Percentiles rank a stretch among this genome's conserved stretches.
Conservation (phyloP, 2,329 filamentous ascomycete genomes). For the Ophidiomyces ophidiicola region DNA sequence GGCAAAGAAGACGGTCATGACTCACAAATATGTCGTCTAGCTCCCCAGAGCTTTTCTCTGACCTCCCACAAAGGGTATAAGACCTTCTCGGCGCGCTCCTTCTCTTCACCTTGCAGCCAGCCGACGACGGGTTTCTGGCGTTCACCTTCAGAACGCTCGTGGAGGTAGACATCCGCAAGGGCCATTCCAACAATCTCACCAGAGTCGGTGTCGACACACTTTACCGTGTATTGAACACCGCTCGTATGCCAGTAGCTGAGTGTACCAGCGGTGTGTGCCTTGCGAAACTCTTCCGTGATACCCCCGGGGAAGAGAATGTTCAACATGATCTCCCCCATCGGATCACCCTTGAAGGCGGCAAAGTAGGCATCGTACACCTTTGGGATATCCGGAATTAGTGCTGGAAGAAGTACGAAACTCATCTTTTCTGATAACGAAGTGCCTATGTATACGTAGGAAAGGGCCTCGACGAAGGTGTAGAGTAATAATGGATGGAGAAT, state of each 20-base stretch:
- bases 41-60: constrained; percentile 33
- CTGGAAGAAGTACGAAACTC: constrained; percentile 34
- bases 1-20: constrained; percentile 9
- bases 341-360: constrained; percentile 32
- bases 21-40: constrained; percentile 34
- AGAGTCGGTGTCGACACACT: constrained; percentile 36
- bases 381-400: constrained; percentile 37
- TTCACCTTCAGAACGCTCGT: constrained; percentile 31
- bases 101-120: constrained; percentile 37
- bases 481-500: too few species aligned
- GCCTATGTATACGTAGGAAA: too few species aligned
- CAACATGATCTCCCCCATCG: constrained; percentile 15
- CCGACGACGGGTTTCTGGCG: constrained; percentile 35
- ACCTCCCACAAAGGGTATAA: constrained; percentile 34
- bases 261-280: constrained; percentile 34
- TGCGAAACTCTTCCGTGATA: constrained; percentile 28
- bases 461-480: too few species aligned
- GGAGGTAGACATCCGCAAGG: constrained; percentile 35
- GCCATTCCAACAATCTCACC: constrained; percentile 39
- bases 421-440: constrained; percentile 17
- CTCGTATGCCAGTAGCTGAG: constrained; percentile 30
- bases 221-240: constrained; percentile 37
- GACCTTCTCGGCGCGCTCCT: constrained; percentile 35
- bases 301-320: constrained; percentile 34
- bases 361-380: constrained; percentile 40